phyloP scores from a whole-genome alignment of 2,329 filamentous ascomycete species.

The Zalaria obscura region DNA sequence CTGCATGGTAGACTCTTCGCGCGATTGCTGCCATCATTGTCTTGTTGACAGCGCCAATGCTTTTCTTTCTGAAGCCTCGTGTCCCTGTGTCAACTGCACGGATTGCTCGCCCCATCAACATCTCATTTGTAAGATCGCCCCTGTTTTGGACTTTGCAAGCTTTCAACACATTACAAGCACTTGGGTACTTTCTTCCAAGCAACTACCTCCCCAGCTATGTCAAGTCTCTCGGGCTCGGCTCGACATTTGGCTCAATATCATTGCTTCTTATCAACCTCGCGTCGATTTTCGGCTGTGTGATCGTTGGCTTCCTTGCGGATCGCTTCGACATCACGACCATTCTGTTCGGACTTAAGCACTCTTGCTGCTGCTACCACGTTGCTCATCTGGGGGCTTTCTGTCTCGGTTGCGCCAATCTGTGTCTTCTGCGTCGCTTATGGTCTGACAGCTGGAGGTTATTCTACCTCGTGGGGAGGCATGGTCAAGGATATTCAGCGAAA shows the following conservation, averaged over 20 bases:
- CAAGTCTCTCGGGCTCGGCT: constrained; percentile 19
- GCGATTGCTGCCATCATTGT: constrained; percentile 14
- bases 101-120: too few relatives aligned
- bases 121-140: constrained; percentile 2
- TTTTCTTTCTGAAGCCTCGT: too few relatives aligned
- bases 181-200: constrained; percentile 29
- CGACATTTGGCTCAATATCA: constrained; percentile 20
- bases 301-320: constrained; percentile 25
- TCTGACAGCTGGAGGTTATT: constrained; percentile 24
- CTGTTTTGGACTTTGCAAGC: constrained; percentile 30
- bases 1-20: too few relatives aligned
- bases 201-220: constrained; percentile 28
- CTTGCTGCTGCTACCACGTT: constrained; percentile 23
- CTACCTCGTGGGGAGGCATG: constrained; percentile 19
- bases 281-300: constrained; percentile 21
- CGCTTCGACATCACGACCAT: constrained; percentile 23
- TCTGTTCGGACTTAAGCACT: constrained; percentile 21
- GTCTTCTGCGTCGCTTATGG: constrained; percentile 29
- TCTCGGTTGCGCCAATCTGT: constrained; percentile 24
- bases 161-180: constrained; percentile 25
- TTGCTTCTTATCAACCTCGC: constrained; percentile 26
- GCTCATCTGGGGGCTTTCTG: constrained; percentile 32
- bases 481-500: constrained; percentile 9
- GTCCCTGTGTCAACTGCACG: too few relatives aligned
- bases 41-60: too few relatives aligned